phyloP scores from a whole-genome alignment of 495 filamentous ascomycete species.

The Daldinia bambusicola region DNA sequence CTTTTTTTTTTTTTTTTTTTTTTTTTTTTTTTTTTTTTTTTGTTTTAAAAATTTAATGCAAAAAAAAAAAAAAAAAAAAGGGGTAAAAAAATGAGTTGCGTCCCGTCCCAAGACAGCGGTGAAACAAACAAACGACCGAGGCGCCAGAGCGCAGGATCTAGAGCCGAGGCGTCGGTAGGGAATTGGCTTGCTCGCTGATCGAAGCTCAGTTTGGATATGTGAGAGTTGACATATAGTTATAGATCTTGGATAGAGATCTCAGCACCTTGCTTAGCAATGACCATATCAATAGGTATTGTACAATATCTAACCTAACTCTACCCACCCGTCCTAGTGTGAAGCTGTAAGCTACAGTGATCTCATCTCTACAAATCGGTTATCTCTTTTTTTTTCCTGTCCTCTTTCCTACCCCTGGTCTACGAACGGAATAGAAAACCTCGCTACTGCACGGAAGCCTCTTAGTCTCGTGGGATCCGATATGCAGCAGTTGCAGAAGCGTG shows the following conservation, averaged over 20 bases:
- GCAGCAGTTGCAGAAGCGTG: conserved; percentile 10
- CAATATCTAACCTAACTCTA: no score
- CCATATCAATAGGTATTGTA: no score
- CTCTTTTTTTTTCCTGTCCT: background rate
- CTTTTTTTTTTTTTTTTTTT: conserved; percentile 12
- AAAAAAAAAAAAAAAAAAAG: background rate
- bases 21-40: no score
- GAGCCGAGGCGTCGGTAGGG: no score
- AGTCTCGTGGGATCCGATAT: conserved; percentile 34
- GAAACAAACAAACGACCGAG: conserved; percentile 16
- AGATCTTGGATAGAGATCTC: no score
- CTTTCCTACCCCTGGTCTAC: conserved; percentile 24
- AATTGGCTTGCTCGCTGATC: no score
- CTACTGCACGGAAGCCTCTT: conserved; percentile 43
- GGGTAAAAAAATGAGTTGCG: conserved; percentile 13
- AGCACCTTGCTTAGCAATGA: no score
- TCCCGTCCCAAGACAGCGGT: no score
- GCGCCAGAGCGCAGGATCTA: background rate
- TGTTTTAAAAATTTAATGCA: no score
- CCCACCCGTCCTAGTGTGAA: no score
- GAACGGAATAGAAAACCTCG: conserved; percentile 26
- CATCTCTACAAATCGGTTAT: background rate
- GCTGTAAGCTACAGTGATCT: background rate
- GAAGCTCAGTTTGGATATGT: background rate
- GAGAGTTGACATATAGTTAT: background rate